phyloP scores from a whole-genome alignment of 78 protist genomes.

The Tieghemostelium lacteum region DNA sequence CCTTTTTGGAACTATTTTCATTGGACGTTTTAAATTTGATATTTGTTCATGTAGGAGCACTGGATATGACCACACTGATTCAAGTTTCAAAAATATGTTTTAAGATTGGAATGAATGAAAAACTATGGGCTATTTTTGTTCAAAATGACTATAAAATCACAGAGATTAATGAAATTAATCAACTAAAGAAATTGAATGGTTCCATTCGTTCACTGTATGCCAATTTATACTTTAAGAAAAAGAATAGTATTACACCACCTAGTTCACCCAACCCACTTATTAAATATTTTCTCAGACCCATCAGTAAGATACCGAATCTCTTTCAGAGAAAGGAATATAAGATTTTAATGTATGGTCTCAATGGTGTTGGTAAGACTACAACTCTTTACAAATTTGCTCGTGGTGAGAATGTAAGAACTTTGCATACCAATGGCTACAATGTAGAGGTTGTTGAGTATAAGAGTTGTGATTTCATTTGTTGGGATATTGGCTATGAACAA shows the following conservation, averaged over 20 bases:
- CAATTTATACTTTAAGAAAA: slow-evolving; percentile 39
- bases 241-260: slow-evolving; percentile 1
- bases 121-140: slow-evolving; percentile 48
- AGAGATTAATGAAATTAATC: slow-evolving; percentile 8
- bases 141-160: slow-evolving; percentile 37
- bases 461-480: slow-evolving; percentile 74
- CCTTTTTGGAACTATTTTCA: slow-evolving; percentile 28
- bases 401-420: slow-evolving; percentile 84
- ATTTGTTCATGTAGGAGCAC: slow-evolving; percentile 62
- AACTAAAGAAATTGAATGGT: slow-evolving; percentile 26
- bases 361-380: slow-evolving; percentile 92
- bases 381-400: slow-evolving; percentile 87
- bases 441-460: slow-evolving; percentile 83
- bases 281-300: slow-evolving; percentile 29
- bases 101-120: slow-evolving; percentile 61
- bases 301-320: slow-evolving; percentile 27
- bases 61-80: slow-evolving; percentile 3
- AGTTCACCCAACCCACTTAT: slow-evolving; percentile 57
- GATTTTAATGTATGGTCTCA: slow-evolving; percentile 95
- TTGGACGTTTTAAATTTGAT: slow-evolving; percentile 46
- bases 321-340: slow-evolving; percentile 90
- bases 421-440: slow-evolving; percentile 91
- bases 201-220: slow-evolving; percentile 58
- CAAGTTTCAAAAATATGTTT: slow-evolving; percentile 26
- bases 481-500: slow-evolving; percentile 61